Evolutionary conservation across 148 eudicot species (phyloP).

Genomic region (Amaranthus palmeri): DNA sequence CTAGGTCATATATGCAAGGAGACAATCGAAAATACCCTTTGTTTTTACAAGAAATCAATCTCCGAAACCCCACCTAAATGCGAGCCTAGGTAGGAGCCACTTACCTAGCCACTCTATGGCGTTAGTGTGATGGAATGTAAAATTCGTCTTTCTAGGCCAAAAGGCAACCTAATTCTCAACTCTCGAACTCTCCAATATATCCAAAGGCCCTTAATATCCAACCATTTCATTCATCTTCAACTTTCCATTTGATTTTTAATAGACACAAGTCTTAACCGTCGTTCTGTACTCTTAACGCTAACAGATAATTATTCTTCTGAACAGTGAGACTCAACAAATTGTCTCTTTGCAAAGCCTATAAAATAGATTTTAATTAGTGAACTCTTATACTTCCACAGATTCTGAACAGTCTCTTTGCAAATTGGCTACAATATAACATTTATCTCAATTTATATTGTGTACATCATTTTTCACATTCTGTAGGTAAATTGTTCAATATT

Average conservation of each 20-base stretch:
- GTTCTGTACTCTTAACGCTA: no score
- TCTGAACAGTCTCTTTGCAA: background rate
- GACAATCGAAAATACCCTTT: background rate
- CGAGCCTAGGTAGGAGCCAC: no score
- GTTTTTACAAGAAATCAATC: background rate
- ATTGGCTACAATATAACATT: background rate
- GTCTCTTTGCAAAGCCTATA: no score
- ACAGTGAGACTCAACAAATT: background rate
- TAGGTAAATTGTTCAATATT: background rate
- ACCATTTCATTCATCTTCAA: background rate
- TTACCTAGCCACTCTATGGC: no score
- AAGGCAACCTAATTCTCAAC: background rate
- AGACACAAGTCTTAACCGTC: background rate
- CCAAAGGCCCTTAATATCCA: background rate
- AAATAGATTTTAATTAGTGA: no score
- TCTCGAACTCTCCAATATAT: background rate
- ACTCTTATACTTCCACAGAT: no score
- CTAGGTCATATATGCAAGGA: background rate
- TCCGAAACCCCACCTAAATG: background rate
- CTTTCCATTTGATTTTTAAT: background rate
- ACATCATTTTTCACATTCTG: background rate
- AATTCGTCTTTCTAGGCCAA: background rate
- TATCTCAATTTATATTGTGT: background rate
- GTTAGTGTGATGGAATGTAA: no score
- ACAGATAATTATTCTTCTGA: background rate